Base-by-base conservation (phyloP, 2,329 filamentous ascomycete species). In the Neopestalotiopsis clavispora region DNA sequence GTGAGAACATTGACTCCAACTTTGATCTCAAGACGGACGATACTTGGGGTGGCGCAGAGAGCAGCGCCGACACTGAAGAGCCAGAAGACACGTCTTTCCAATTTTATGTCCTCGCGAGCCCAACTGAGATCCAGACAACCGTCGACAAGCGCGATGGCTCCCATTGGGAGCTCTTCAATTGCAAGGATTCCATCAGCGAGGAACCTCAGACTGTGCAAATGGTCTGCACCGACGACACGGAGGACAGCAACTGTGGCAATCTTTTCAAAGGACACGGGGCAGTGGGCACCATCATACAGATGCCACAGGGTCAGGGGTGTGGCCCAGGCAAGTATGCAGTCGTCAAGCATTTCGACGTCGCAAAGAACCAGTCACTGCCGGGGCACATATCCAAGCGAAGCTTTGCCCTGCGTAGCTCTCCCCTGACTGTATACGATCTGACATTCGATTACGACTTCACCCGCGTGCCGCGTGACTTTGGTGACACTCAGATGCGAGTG, bases 101-200 rank as follows among this genome's bases (percentile, higher is more conserved):
- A 28, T 82, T 78, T 45, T 62, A 75, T 14, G 74, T 82, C 23
- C 69, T 82, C 6, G 74, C 74, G 3, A 71, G 68, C 2, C 80
- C 81, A 5, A 75, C 80, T 34, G 75, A 77, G 59, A 58, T 80
- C 4, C 76, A 80, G 40, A 60, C 74, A 13, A 77, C 77, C 1
- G 70, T 85, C 0, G 77, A 82, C 71, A 81, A 80, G 72, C 77
- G 82, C 28, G 82, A 85, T 68, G 82, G 82, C 13, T 84, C 82
- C 3, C 79, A 82, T 74, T 84, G 79, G 82, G 82, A 82, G 13
- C 38, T 85, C 7, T 80, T 80, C 63, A 71, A 76, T 72, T 84
- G 82, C 75, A 34, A 71, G 30, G 74, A 80, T 32, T 65, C 67
- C 0, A 52, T 69, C 5, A 73, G 66, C 59, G 30, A 28, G 20